Conservation (phyloP, 805 yeast species). For the Soucietia sequanensis region DNA sequence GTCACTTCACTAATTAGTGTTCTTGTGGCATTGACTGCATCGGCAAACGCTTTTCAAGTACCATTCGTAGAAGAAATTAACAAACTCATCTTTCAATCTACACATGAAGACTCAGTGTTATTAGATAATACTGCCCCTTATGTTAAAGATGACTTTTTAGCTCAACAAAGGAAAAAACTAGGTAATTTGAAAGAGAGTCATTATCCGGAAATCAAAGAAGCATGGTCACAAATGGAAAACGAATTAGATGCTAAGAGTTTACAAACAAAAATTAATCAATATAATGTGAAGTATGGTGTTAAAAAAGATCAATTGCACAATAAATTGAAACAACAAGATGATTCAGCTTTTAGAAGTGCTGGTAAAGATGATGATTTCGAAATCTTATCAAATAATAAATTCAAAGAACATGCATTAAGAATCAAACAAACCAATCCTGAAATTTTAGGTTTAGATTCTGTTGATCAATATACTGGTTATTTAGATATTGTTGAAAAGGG, state of each 20-base stretch:
- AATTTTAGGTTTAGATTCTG: conserved; percentile 34
- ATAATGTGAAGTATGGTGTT: conserved; percentile 5
- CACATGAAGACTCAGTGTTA: neutral
- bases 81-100: conserved; percentile 8
- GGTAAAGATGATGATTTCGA: conserved; percentile 12
- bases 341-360: neutral
- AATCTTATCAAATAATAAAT: conserved; percentile 17
- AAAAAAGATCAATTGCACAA: conserved; percentile 9
- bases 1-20: conserved; percentile 7
- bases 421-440: conserved; percentile 35
- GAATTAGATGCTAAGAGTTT: conserved; percentile 8
- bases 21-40: conserved; percentile 7
- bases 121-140: too few species aligned
- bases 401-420: conserved; percentile 26
- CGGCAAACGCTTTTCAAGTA: conserved; percentile 7
- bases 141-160: neutral
- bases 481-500: conserved; percentile 33
- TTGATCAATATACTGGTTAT: conserved; percentile 39
- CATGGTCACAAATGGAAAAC: conserved; percentile 16
- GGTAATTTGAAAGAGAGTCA: conserved; percentile 7
- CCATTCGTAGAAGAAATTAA: conserved; percentile 1
- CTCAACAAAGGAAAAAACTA: neutral
- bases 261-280: conserved; percentile 7
- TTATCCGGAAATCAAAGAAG: conserved; percentile 7
- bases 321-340: conserved; percentile 6